phyloP scores from a whole-genome alignment of 331 rosid genomes.

The Quercus phellos region DNA sequence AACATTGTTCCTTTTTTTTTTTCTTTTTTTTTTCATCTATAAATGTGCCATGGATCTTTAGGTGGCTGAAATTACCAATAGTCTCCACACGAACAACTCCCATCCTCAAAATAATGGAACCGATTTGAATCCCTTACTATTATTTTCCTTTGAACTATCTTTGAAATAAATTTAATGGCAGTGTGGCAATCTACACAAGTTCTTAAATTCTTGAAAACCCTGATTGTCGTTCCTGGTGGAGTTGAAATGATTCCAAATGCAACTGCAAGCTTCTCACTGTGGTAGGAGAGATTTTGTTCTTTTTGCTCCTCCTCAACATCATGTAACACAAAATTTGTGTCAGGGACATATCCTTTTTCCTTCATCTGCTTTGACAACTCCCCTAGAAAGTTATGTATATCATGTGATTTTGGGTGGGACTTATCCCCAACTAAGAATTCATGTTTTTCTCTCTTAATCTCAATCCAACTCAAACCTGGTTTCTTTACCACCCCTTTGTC shows the following conservation, averaged over 20 bases:
- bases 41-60: background rate
- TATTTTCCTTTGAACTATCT: slow-evolving; percentile 42
- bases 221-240: slow-evolving; percentile 45
- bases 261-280: slow-evolving; percentile 68
- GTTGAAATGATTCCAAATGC: slow-evolving; percentile 66
- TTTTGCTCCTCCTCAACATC: slow-evolving; percentile 73
- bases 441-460: no score
- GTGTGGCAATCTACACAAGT: slow-evolving; percentile 69
- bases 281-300: slow-evolving; percentile 70
- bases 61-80: slow-evolving; percentile 38
- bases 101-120: slow-evolving; percentile 62
- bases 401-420: slow-evolving; percentile 55
- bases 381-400: slow-evolving; percentile 45
- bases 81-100: slow-evolving; percentile 60
- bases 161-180: slow-evolving; percentile 50
- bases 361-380: slow-evolving; percentile 56
- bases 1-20: background rate
- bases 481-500: no score
- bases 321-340: slow-evolving; percentile 59
- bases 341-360: slow-evolving; percentile 65
- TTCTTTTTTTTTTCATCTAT: background rate
- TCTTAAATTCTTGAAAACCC: slow-evolving; percentile 60
- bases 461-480: no score
- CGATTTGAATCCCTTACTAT: slow-evolving; percentile 59
- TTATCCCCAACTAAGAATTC: no score